A percentile compares a stretch with the other conserved stretches of the same genome.
These are phyloP conservation scores for Irpex lacteus DNA, from an alignment of 1,284 basidiomycete species.

Conservation along the genomic window DNA sequence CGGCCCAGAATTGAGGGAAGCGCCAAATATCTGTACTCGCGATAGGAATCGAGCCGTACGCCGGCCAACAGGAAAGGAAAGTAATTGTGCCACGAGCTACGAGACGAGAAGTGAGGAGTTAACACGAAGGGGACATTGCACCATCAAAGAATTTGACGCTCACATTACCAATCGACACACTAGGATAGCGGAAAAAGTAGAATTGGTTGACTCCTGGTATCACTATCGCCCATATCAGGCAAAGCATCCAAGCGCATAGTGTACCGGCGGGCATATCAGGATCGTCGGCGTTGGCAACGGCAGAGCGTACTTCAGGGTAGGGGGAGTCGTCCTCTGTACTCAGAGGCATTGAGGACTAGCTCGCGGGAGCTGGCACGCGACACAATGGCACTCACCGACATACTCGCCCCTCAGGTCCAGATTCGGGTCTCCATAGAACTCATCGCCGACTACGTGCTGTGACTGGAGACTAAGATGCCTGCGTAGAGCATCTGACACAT, in stretches of 20 bases:
- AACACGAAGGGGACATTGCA: background rate
- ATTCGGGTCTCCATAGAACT: constrained; percentile 13
- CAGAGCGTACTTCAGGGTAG: constrained; percentile 30
- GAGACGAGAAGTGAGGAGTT: background rate
- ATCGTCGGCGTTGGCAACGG: constrained; percentile 47
- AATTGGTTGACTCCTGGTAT: constrained; percentile 57
- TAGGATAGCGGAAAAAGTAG: constrained; percentile 63
- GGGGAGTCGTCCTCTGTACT: constrained; percentile 46
- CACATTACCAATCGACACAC: constrained; percentile 36
- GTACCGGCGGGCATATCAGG: constrained; percentile 51
- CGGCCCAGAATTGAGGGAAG: constrained; percentile 61
- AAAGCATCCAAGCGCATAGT: constrained; percentile 56
- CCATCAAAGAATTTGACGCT: constrained; percentile 10
- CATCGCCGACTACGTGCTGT: constrained; percentile 10
- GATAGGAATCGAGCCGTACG: constrained; percentile 54
- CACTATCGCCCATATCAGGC: constrained; percentile 43
- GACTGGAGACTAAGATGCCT: background rate
- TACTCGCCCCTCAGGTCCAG: constrained; percentile 15
- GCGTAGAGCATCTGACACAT: background rate
- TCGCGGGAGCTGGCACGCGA: background rate
- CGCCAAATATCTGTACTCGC: constrained; percentile 52
- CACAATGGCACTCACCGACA: constrained; percentile 7
- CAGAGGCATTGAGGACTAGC: background rate
- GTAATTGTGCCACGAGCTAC: constrained; percentile 55
- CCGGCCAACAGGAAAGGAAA: constrained; percentile 60